Base-by-base conservation (phyloP, 768 basidiomycete species). In the Boletus rubescentipes region DNA sequence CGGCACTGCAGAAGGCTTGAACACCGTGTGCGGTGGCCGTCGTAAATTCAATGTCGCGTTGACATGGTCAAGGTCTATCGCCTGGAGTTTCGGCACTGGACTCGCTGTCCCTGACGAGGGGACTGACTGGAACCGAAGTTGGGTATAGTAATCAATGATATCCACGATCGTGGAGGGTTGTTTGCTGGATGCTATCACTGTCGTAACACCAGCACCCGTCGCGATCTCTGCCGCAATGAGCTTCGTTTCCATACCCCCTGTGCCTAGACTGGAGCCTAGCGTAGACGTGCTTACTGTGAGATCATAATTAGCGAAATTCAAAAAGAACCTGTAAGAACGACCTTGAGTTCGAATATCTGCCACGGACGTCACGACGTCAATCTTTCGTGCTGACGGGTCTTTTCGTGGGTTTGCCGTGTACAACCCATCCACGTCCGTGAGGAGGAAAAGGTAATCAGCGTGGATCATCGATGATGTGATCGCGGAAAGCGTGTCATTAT, bases 241-340 rank as follows among this genome's bases (percentile, higher is more conserved):
- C 67, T 99, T 99, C 4, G 97, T 99, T 72, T 97, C 94, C 97
- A 98, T 98, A 4, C 97, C 97, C 0, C 97, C 97, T 1, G 97
- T 98, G 0, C 97, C 97, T 11, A 99, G 80, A 60, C 83, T 91
- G 1, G 93, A 95, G 0, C 97, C 97, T 1, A 96, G 78, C 0
- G 97, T 97, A 3, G 84, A 83, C 1, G 93, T 97, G 70, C 91
- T 95, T 9, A 99, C 97, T 96, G 43, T 26, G 20, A n/a, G 16
- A 8, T 42, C 15, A 48, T 45, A 15, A 48, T 45, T 15, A 36
- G 46, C 26, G 2, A 47, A 21, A 32, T n/a, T 3, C 2, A 30
- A 11, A 26, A 32, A 15, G 35, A 6, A 38, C 16, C 15, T 34
- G 20, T 5, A 38, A 36, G 21, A 61, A 75, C 30, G 53, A 91